phyloP scores from a whole-genome alignment of 2,329 filamentous ascomycete species.

The Metarhizium humberi region DNA sequence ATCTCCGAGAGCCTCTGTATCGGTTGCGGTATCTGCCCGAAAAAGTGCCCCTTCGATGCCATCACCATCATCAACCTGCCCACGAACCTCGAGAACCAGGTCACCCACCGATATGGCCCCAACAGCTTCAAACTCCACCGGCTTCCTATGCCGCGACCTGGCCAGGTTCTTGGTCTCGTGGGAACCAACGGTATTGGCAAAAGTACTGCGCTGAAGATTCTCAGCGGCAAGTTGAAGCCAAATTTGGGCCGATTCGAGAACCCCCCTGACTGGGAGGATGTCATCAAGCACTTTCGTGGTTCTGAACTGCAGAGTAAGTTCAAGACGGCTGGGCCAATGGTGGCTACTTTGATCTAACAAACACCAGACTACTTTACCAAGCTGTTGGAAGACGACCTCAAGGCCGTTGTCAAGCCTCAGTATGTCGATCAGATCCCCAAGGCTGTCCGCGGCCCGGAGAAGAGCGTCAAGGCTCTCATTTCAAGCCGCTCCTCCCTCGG shows the following conservation, averaged over 20 bases:
- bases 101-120: slow-evolving; percentile 96
- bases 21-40: slow-evolving; percentile 98
- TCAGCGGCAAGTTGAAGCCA: slow-evolving; percentile 96
- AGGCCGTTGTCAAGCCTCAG: slow-evolving; percentile 97
- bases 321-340: slow-evolving; percentile 1
- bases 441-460: slow-evolving; percentile 74
- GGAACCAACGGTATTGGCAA: slow-evolving; percentile 99
- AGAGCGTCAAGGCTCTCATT: slow-evolving; percentile 71
- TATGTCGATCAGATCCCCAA: slow-evolving; percentile 98
- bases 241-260: slow-evolving; percentile 94
- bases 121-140: slow-evolving; percentile 99
- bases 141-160: slow-evolving; percentile 88
- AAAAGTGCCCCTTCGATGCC: slow-evolving; percentile 97
- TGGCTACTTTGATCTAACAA: neutral
- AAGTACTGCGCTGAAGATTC: slow-evolving; percentile 98
- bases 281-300: slow-evolving; percentile 95
- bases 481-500: slow-evolving; percentile 66
- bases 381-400: slow-evolving; percentile 90
- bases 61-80: slow-evolving; percentile 99
- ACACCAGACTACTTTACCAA: slow-evolving; percentile 87
- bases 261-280: slow-evolving; percentile 98
- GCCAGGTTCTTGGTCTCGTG: slow-evolving; percentile 90
- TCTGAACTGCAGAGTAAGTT: slow-evolving; percentile 87
- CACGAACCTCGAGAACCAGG: slow-evolving; percentile 95
- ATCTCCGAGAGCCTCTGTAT: slow-evolving; percentile 95